Evolutionary conservation across 495 filamentous ascomycete genomes (phyloP), one percentile per base, ranked within the genome.

Genomic region (Penicillium fimorum): DNA sequence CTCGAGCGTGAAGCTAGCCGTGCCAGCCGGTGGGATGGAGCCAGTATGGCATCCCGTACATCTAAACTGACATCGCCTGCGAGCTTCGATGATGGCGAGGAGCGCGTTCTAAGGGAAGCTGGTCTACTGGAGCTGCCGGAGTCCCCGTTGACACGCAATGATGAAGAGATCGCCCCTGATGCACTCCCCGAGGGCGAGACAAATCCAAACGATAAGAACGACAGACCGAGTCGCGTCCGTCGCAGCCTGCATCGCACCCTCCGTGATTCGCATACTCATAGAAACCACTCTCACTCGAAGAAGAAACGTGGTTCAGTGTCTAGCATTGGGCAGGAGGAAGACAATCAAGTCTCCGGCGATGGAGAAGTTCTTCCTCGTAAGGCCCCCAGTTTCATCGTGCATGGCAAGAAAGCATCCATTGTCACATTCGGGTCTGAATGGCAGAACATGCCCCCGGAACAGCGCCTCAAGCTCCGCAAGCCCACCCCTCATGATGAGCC

Each of bases 321-420:
- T 15, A 71, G 82, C 58, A 77, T 76, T 20, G 78, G 73, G 5
- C 64, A 79, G 55, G 76, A 77, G n/a, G 89, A 90, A 22, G 89
- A 92, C 33, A 75, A 51, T 58, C 69, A 62, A 30, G 60, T 47
- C 13, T 49, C 55, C 22, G 76, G 24, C 60, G 74, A 83, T 46
- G 77, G 76, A 13, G 91, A 92, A 68, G 83, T 86, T 10, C 79
- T 98, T 9, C 72, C 86, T 13, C 83, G 94, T 17, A 88, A 87
- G 25, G 83, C 87, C 11, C 90, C 91, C 11, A 95, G 88, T 60
- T 97, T 98, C 68, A 96, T 91, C 5, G 87, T 98, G 5, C 94
- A 98, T 66, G 94, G 94, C 52, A 98, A 98, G 76, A 97, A 98
- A 70, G 94, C 94, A 3, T 96, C 91, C 0, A 88, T 98, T 47